These are phyloP conservation scores for Ogataea trehalophila DNA, from an alignment of 805 yeast species.

Conservation along the genomic window DNA sequence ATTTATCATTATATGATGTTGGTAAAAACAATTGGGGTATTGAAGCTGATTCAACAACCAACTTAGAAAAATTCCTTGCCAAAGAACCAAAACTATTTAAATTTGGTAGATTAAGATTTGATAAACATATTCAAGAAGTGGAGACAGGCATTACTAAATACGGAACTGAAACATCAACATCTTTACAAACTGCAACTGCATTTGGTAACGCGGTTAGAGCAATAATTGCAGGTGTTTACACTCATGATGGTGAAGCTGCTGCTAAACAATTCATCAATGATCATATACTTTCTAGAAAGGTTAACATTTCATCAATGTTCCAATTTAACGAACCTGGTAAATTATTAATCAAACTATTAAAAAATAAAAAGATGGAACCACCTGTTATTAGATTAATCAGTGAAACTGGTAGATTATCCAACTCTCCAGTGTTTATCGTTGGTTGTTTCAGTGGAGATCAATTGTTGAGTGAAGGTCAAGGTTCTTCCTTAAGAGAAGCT, in stretches of 20 bases:
- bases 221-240: slow-evolving; percentile 75
- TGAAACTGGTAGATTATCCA: slow-evolving; percentile 87
- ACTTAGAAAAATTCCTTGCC: slow-evolving; percentile 60
- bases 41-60: slow-evolving; percentile 61
- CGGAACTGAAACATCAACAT: slow-evolving; percentile 28
- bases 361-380: slow-evolving; percentile 63
- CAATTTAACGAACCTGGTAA: slow-evolving; percentile 81
- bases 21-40: slow-evolving; percentile 83
- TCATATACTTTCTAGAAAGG: slow-evolving; percentile 77
- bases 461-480: slow-evolving; percentile 91
- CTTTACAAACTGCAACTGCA: slow-evolving; percentile 32
- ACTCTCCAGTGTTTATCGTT: slow-evolving; percentile 81
- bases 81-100: slow-evolving; percentile 64
- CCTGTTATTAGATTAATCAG: slow-evolving; percentile 83
- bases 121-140: slow-evolving; percentile 41
- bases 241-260: slow-evolving; percentile 60
- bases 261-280: slow-evolving; percentile 66
- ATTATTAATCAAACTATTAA: slow-evolving; percentile 72
- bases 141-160: slow-evolving; percentile 42
- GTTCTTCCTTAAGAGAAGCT: slow-evolving; percentile 85
- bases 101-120: slow-evolving; percentile 63
- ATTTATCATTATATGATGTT: slow-evolving; percentile 55
- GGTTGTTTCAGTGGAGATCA: slow-evolving; percentile 84
- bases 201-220: slow-evolving; percentile 75
- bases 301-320: slow-evolving; percentile 71